Conservation (phyloP, 192 early-diverging fungal species). For the Fimicolochytrium jonesii region DNA sequence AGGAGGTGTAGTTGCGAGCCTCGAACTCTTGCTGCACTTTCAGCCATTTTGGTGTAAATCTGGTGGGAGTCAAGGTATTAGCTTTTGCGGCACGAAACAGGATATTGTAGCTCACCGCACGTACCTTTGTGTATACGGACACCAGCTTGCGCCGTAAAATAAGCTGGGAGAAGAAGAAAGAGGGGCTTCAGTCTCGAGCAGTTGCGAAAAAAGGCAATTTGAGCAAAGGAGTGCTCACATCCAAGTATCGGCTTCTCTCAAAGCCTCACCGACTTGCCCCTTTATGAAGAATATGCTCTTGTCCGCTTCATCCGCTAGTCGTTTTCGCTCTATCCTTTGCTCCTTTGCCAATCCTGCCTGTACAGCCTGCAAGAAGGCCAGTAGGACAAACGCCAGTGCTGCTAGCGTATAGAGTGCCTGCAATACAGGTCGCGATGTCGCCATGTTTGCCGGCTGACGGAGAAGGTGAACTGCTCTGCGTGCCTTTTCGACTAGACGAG, state of each 20-base stretch:
- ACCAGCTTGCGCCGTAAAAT: constrained; percentile 13
- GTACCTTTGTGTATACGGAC: constrained; percentile 1
- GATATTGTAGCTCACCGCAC: neutral
- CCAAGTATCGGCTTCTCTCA: constrained; percentile 4
- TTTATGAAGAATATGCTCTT: constrained; percentile 5
- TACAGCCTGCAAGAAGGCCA: no score
- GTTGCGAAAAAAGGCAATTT: no score
- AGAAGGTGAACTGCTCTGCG: no score
- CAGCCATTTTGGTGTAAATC: constrained; percentile 21
- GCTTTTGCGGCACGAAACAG: neutral
- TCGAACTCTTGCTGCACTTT: constrained; percentile 7
- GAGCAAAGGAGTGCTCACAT: no score
- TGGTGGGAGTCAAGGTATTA: neutral
- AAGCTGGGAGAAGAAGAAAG: neutral
- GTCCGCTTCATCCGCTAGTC: constrained; percentile 16
- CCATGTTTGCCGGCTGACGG: no score
- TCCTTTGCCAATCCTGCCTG: no score
- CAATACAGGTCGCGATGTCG: no score
- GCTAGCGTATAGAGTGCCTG: no score
- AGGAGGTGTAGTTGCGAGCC: neutral
- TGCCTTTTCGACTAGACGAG: no score
- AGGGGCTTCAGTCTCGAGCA: neutral
- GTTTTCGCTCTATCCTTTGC: neutral
- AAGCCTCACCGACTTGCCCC: neutral
- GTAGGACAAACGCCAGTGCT: no score